Conservation (phyloP, 2,329 filamentous ascomycete genomes). For the Neofusicoccum parvum region DNA sequence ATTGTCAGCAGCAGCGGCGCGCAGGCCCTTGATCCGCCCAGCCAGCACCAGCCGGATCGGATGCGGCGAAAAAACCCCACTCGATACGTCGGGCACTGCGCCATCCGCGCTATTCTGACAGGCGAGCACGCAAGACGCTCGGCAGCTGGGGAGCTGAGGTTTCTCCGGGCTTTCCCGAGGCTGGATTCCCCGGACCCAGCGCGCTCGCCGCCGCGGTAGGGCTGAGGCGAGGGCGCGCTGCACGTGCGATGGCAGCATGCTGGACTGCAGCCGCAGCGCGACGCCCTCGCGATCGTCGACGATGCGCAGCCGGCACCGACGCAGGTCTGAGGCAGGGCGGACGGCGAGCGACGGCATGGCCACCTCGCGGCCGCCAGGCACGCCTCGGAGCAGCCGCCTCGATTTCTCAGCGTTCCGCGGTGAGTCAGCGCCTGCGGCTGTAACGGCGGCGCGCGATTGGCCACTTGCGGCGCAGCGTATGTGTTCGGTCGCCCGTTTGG, state of each 20-base stretch:
- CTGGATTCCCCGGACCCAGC: background rate
- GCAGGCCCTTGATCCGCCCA: background rate
- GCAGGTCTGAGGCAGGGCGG: background rate
- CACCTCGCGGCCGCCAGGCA: background rate
- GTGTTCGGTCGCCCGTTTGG: background rate
- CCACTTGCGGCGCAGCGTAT: background rate
- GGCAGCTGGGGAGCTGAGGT: background rate
- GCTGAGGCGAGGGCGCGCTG: background rate
- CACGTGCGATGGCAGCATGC: constrained; percentile 13
- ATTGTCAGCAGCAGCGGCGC: background rate
- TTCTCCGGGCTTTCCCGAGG: background rate
- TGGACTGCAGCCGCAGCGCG: background rate
- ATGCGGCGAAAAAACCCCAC: background rate
- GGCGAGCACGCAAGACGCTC: constrained; percentile 13
- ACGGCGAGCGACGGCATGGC: background rate
- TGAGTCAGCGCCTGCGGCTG: constrained; percentile 8
- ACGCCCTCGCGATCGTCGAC: background rate
- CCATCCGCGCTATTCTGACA: constrained; percentile 18
- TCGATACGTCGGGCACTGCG: background rate
- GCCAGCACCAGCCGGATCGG: background rate
- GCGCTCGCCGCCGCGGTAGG: background rate
- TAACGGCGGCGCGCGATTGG: background rate
- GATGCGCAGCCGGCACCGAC: background rate
- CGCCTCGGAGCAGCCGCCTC: constrained; percentile 15
- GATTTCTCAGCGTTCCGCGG: background rate